phyloP scores from a whole-genome alignment of 257 asterid genomes.

The Salvia splendens region DNA sequence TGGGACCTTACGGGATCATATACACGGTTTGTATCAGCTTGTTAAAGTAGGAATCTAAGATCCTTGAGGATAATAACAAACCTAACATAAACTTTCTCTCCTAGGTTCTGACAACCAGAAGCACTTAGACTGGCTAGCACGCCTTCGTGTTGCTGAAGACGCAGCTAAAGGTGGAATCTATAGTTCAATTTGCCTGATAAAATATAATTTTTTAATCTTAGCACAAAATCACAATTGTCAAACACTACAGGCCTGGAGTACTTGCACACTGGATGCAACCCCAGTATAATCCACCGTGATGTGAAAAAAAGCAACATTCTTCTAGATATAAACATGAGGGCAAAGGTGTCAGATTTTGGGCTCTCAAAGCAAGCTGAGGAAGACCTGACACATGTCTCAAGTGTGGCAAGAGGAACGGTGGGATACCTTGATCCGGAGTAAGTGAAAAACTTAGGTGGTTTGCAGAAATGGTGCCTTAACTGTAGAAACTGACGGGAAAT shows the following conservation, averaged over 20 bases:
- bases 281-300: constrained; percentile 91
- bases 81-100: constrained; percentile 22
- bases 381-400: constrained; percentile 85
- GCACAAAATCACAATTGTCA: not conserved
- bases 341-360: constrained; percentile 97
- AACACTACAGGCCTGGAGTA: constrained; percentile 76
- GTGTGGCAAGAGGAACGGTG: constrained; percentile 95
- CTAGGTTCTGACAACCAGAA: constrained; percentile 60
- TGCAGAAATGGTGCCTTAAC: not conserved
- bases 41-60: constrained; percentile 1
- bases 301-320: constrained; percentile 95
- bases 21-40: constrained; percentile 49
- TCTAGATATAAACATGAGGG: constrained; percentile 87
- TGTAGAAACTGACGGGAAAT: constrained; percentile 14
- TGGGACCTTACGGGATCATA: constrained; percentile 91
- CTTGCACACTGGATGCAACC: constrained; percentile 97
- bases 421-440: constrained; percentile 99
- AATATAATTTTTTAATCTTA: not conserved
- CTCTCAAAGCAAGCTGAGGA: constrained; percentile 98
- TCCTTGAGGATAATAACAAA: constrained; percentile 20
- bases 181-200: not conserved
- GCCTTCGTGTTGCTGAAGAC: constrained; percentile 89
- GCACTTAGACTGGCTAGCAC: constrained; percentile 82
- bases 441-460: constrained; percentile 28
- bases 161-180: constrained; percentile 83